Base-by-base conservation (phyloP, 257 asterid genomes). In the Lantana camara region DNA sequence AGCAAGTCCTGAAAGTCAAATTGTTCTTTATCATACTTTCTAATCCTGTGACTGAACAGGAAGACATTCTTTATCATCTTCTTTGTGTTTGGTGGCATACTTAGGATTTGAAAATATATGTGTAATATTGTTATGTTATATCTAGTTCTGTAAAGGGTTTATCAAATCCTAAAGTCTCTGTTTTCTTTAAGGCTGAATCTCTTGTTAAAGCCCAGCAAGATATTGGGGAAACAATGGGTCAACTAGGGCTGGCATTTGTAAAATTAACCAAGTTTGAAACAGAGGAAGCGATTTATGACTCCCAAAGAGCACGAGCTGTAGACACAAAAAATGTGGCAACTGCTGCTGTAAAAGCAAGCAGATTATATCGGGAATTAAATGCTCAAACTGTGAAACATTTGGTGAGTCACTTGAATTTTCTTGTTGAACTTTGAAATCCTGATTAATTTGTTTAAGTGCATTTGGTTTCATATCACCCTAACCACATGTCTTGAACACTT, bases 281-380 rank as follows among this genome's bases (percentile, higher is more conserved):
- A 21, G 99, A 94, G 77, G 95, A 82, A 81, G 89, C 95, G 58
- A 73, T 79, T 74, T 82, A 72, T 74, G 95, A 90, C 72, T 82
- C 95, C 54, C 99, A 94, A 81, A 86, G 91, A 84, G 69, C 80
- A 24, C 75, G 95, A 49, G 88, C 96, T 67, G 82, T 83, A 13
- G 95, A 94, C 80, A 88, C 77, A 95, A 94, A 94, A 82, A 88
- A 84, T 56, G 92, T 90, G 75, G 99, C 99, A 22, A 90, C 96
- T 24, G 96, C 99, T 64, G 75, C 99, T 34, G 99, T 94, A 27
- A 94, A 94, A 80, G 96, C 99, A 35, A 88, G 97, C 84, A 84
- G 99, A 85, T 81, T 94, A 63, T 94, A 84, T 71, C 80, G 97
- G 57, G 99, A 94, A 67, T 72, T 94, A 75, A 94, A 86, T 88